Evolutionary conservation across 2,329 filamentous ascomycete species (phyloP), one percentile per base, ranked within the genome.

Genomic region (Xylariaceae sp.): DNA sequence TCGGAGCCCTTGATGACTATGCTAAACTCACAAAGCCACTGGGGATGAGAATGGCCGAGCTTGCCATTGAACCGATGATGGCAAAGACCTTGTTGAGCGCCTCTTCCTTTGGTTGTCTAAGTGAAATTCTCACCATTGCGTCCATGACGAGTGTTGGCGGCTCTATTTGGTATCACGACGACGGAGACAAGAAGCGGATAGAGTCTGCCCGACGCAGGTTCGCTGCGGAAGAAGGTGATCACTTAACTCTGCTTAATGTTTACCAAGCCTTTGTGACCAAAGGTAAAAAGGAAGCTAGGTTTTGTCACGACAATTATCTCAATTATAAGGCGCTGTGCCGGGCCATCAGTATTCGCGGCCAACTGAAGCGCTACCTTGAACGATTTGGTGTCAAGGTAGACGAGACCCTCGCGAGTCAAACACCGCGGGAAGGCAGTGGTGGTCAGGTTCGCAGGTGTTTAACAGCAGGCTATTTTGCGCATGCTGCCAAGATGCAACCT

Each of bases 1-100:
- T 97, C 6, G 91, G 91, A 6, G 91, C 91, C 0, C 74, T 99
- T 12, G 92, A 97, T 63, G 84, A 88, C 47, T 93, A 96, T 65
- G 91, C 91, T 13, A 95, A 93, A 66, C 81, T 99, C 28, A 97
- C 93, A 2, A 86, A 83, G 60, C 92, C 94, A 0, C 75, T 97
- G n/a, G 94, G 94, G 1, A 78, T 83, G 54, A 82, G 90, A 41
- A 97, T 97, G 91, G 93, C 94, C 0, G 93, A 97, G 68, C 76
- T 99, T 41, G 88, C 92, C 0, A 83, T 97, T 7, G 90, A 96
- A 61, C 94, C 94, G 0, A 97, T 97, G 90, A 94, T 97, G 81
- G 90, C 88, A 6, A 95, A 93, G 71, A 89, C 88, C 0, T 77
- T 97, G 5, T 82, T 97, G 9, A 83, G 86, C 16, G 88, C 92